Conservation (phyloP, 495 filamentous ascomycete species). For the Penicillium bialowiezense region DNA sequence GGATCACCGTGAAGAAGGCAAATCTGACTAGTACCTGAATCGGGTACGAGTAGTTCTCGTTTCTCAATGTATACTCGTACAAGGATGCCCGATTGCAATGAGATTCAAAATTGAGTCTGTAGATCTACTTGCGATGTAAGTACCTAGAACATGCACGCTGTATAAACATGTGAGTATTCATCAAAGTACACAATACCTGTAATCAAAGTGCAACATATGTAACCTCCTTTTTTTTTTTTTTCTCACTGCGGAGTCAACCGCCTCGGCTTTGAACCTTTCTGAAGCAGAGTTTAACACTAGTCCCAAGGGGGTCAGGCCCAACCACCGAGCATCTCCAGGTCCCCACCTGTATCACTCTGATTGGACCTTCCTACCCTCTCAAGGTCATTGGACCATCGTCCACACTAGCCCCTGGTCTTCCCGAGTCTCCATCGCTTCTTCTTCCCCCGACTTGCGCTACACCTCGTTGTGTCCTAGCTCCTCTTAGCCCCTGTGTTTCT, state of each 20-base stretch:
- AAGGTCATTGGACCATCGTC: background rate
- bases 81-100: no score
- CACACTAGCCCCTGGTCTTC: slow-evolving; percentile 28
- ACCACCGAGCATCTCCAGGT: slow-evolving; percentile 13
- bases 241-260: slow-evolving; percentile 33
- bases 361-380: background rate
- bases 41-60: no score
- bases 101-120: background rate
- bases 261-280: slow-evolving; percentile 19
- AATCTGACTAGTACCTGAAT: background rate
- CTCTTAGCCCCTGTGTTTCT: background rate
- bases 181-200: background rate
- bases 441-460: slow-evolving; percentile 42
- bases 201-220: slow-evolving; percentile 5
- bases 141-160: no score
- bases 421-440: slow-evolving; percentile 28
- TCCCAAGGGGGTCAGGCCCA: background rate
- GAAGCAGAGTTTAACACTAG: slow-evolving; percentile 15
- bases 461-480: slow-evolving; percentile 26
- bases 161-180: background rate
- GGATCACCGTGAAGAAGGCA: background rate
- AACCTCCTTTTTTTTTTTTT: slow-evolving; percentile 3
- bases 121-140: background rate
- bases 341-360: background rate
- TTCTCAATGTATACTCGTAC: no score